Evolutionary conservation across 768 basidiomycete genomes (phyloP), one percentile per base, ranked within the genome.

Genomic region (Rhodotorula sphaerocarpa): DNA sequence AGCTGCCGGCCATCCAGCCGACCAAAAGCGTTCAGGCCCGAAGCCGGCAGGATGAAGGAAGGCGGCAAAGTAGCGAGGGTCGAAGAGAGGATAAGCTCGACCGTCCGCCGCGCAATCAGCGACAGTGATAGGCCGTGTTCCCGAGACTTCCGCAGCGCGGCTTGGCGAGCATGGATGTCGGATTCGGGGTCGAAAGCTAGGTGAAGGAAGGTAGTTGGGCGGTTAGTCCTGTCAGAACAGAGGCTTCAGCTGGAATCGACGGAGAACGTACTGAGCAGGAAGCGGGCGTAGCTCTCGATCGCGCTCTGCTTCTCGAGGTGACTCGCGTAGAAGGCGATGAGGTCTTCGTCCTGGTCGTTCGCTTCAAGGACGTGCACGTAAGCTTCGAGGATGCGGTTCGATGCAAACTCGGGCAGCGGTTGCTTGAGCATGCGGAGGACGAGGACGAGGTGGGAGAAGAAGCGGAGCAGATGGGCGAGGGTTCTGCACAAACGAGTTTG

Each of bases 261-360:
- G n/a, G n/a, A n/a, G n/a, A 7, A 71, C 77, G 69, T 44, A 77
- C 77, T 61, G 34, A 86, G 83, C 28, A 97, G 79, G 83, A 91
- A 96, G 70, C 85, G 78, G 0, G 91, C 90, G 70, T 96, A 97
- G 41, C 89, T 85, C 70, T 90, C 87, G 42, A 93, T 84, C 4
- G 90, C 90, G 66, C 65, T 72, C n/a, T 90, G 89, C 71, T 89
- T 86, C 10, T 90, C 88, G 27, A 97, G 77, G 33, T 88, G 88
- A 20, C 88, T 84, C 10, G 90, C 90, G 74, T 99, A 97, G 79
- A 95, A 83, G 0, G 93, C 91, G 18, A 97, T 90, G 23, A 97
- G 80, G 45, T 86, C 83, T 39, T 88, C 81, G 58, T 75, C 91
- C 44, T 70, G 70, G n/a, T 61, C 45, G 67, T 80, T 50, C 31